A percentile compares a stretch with the other conserved stretches of the same genome.
Conservation (phyloP, 352 stramenopile species). For the Globisporangium polare region DNA sequence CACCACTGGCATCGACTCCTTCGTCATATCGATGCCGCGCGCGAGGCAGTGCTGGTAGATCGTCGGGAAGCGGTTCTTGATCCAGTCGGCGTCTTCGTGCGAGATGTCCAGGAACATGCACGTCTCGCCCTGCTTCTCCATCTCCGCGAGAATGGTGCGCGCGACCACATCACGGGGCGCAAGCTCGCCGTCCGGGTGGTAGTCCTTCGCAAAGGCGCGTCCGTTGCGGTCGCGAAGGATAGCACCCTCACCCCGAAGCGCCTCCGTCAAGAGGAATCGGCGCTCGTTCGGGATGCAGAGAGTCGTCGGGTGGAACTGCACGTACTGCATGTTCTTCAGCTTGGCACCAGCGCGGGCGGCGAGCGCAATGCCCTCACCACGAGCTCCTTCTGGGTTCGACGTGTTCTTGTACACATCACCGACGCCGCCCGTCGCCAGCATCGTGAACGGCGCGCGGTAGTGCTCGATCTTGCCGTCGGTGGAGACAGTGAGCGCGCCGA, state of each 20-base stretch:
- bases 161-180: conserved; percentile 93
- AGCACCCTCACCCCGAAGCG: conserved; percentile 90
- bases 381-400: conserved; percentile 88
- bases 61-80: conserved; percentile 81
- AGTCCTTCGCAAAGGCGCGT: conserved; percentile 89
- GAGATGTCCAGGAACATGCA: conserved; percentile 94
- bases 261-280: conserved; percentile 92
- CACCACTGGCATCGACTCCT: conserved; percentile 86
- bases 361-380: conserved; percentile 72
- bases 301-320: conserved; percentile 96
- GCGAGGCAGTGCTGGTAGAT: conserved; percentile 82
- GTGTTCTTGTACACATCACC: conserved; percentile 94
- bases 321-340: conserved; percentile 93
- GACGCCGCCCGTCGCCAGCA: conserved; percentile 92
- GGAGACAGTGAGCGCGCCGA: conserved; percentile 73
- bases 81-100: conserved; percentile 84
- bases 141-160: conserved; percentile 89
- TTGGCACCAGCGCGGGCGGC: conserved; percentile 67
- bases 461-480: conserved; percentile 47
- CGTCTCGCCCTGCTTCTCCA: conserved; percentile 70
- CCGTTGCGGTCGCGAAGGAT: conserved; percentile 80
- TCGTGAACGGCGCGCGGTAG: conserved; percentile 78
- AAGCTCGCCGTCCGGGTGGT: conserved; percentile 90
- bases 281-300: conserved; percentile 88
- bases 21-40: conserved; percentile 90